Conservation (phyloP, 306 rosid species). For the Lablab purpureus region DNA sequence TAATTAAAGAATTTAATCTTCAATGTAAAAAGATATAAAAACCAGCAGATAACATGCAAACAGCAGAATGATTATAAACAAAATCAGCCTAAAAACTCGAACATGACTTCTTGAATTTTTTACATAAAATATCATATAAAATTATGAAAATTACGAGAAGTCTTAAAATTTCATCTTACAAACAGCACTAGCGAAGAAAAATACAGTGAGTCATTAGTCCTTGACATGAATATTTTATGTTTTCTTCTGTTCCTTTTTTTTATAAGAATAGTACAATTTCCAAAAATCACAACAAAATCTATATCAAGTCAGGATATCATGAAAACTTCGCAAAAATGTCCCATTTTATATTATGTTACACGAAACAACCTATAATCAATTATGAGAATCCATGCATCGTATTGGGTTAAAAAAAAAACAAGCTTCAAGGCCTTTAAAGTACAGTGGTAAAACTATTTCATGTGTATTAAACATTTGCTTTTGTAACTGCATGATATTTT, state of each 20-base stretch:
- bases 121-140: not conserved
- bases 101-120: not conserved
- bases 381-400: slow-evolving; percentile 8
- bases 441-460: not conserved
- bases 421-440: not conserved
- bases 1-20: not conserved
- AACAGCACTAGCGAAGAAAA: slow-evolving; percentile 1
- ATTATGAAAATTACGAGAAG: slow-evolving; percentile 7
- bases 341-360: not conserved
- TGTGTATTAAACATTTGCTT: too few species aligned
- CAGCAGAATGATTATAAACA: not conserved
- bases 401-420: slow-evolving; percentile 22
- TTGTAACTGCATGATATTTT: too few species aligned
- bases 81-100: slow-evolving; percentile 15
- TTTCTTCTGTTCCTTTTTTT: not conserved
- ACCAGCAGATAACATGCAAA: slow-evolving; percentile 13
- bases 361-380: not conserved
- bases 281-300: not conserved
- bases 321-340: slow-evolving; percentile 1
- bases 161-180: slow-evolving; percentile 5
- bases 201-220: not conserved
- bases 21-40: slow-evolving; percentile 4
- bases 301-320: not conserved
- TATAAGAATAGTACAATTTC: not conserved
- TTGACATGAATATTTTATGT: not conserved